Conservation (phyloP, 345 rosid species). For the Eucalyptus cloeziana region DNA sequence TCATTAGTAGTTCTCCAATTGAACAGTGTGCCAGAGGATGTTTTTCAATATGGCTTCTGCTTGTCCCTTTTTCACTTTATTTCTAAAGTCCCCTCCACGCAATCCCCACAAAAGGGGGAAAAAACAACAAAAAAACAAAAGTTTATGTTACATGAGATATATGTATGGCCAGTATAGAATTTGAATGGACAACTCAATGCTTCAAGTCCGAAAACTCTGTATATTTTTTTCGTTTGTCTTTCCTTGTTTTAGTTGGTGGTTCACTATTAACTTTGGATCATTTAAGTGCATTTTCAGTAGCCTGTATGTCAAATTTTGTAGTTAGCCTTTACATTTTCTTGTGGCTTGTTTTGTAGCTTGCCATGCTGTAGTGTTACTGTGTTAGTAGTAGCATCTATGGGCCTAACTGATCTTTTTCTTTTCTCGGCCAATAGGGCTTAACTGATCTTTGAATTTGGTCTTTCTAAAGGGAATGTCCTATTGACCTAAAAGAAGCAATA, state of each 20-base stretch:
- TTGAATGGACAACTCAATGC: not conserved
- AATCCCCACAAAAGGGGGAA: not conserved
- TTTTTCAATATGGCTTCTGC: not conserved
- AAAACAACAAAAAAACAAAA: not conserved
- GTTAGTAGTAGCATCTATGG: not conserved
- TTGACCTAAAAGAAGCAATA: conserved; percentile 93
- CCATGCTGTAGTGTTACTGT: not conserved
- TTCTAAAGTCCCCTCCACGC: not conserved
- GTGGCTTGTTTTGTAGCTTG: not conserved
- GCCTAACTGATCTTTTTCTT: not conserved
- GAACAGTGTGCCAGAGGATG: not conserved
- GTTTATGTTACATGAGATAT: not conserved
- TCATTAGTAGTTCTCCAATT: not conserved
- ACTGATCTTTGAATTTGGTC: not conserved
- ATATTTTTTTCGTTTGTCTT: not conserved
- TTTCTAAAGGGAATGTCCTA: conserved; percentile 83
- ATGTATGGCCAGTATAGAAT: not conserved
- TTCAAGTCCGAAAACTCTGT: not conserved
- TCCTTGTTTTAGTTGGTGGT: not conserved
- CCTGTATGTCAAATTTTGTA: not conserved
- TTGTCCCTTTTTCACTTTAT: not conserved
- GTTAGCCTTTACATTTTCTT: not conserved
- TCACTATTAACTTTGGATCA: not conserved
- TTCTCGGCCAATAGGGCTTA: not conserved
- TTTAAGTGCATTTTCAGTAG: not conserved